Base-by-base conservation (phyloP, 257 asterid genomes). In the Scutellaria minor region DNA sequence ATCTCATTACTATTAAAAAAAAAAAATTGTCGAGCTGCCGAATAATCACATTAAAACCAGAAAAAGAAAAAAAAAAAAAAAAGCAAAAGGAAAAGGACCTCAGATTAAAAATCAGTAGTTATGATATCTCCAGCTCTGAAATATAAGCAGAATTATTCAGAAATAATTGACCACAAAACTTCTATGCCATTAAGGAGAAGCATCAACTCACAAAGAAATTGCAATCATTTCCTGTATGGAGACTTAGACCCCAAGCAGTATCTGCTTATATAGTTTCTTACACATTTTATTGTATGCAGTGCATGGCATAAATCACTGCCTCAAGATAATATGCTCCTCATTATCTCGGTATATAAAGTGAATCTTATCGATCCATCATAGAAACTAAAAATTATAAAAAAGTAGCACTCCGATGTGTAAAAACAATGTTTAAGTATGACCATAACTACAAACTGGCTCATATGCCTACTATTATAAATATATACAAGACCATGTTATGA, bases 381-480 rank as follows among this genome's bases (percentile, higher is more conserved):
- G 37, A 31, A 31, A 12, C 12, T 45, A 7, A 9, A 45, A 45
- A 9, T 3, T 45, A 45, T 45, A 6, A 45, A 45, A 7, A 9
- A 9, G 50, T 7, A 45, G 12, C 4, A 45, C 50, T 12, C 9
- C 4, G 5, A 45, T 45, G 13, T 4, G 6, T 7, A 67, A 52
- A 24, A 37, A 70, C 41, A 69, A 45, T 6, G 27, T 65, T 51
- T 78, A 40, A 62, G 24, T 44, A 20, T 31, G 56, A 48, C 54
- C 11, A 39, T 37, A 3, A 27, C 69, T 54, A 48, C 51, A 58
- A 73, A 47, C 3, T 31, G 37, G 37, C 5, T 31, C 37, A 31
- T 18, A 8, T 27, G 47, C 48, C 41, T 42, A 18, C 52, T 12
- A 18, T 39, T 37, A 62, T 9, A 46, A 45, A 60, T 65, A 52